These are phyloP conservation scores for Medicago lupulina DNA, from an alignment of 306 rosid genomes.

Conservation along the genomic window DNA sequence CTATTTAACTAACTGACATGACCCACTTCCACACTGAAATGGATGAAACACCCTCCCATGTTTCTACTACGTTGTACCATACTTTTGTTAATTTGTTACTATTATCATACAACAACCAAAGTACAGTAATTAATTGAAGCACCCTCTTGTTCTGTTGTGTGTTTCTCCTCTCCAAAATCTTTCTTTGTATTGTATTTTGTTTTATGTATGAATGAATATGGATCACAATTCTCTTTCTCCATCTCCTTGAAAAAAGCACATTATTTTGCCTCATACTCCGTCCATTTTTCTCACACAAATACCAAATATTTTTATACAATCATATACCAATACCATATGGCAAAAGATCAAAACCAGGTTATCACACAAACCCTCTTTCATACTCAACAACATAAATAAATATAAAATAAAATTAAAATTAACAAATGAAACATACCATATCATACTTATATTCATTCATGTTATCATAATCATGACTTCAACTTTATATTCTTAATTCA, in stretches of 20 bases:
- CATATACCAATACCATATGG: conserved; percentile 35
- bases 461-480: background rate
- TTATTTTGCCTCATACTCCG: conserved; percentile 36
- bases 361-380: conserved; percentile 19
- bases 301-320: background rate
- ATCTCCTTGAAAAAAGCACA: conserved; percentile 44
- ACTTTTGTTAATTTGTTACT: background rate
- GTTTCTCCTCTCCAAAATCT: background rate
- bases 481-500: conserved; percentile 26
- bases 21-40: background rate
- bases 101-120: background rate
- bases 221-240: conserved; percentile 15
- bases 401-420: background rate
- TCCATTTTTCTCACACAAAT: conserved; percentile 26
- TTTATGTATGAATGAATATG: background rate
- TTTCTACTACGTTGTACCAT: background rate
- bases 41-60: background rate
- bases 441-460: background rate
- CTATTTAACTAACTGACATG: background rate
- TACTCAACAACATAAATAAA: background rate
- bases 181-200: background rate
- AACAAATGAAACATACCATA: background rate
- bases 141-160: background rate
- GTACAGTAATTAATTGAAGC: background rate
- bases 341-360: conserved; percentile 56